phyloP scores from a whole-genome alignment of 148 eudicot genomes.

The Cornus controversa region DNA sequence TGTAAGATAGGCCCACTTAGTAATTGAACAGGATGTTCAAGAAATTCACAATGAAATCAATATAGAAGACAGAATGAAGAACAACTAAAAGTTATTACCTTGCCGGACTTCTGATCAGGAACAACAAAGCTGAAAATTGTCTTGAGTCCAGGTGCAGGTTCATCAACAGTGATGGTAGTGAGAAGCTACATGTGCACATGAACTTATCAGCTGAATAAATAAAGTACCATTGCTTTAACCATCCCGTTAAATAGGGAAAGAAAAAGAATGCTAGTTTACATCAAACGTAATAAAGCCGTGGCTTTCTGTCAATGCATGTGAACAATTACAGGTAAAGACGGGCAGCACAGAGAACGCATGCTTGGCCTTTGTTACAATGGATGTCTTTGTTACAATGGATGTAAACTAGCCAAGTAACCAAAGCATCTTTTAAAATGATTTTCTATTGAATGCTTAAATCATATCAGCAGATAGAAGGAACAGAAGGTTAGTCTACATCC shows the following conservation, averaged over 20 bases:
- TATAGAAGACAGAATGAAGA: background rate
- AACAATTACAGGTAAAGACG: too few species aligned
- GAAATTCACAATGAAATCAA: background rate
- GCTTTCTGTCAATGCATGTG: too few species aligned
- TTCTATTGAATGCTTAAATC: background rate
- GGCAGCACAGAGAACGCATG: too few species aligned
- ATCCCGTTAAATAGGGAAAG: too few species aligned
- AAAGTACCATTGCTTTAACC: too few species aligned
- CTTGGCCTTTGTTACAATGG: too few species aligned
- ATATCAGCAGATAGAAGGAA: background rate
- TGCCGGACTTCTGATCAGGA: conserved; percentile 94
- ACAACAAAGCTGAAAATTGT: conserved; percentile 72
- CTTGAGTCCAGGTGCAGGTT: conserved; percentile 94
- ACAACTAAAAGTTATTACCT: conserved; percentile 37
- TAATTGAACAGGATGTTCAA: background rate
- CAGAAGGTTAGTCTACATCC: background rate
- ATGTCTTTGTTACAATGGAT: too few species aligned
- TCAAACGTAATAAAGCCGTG: too few species aligned
- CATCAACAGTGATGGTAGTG: conserved; percentile 82
- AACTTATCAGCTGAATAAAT: background rate
- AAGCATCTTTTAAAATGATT: background rate
- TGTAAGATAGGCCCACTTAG: background rate
- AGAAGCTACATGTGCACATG: conserved; percentile 34
- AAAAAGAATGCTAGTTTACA: too few species aligned
- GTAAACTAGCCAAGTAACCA: background rate